A percentile compares a stretch with the other conserved stretches of the same genome.
phyloP scores from a whole-genome alignment of 2,329 filamentous ascomycete genomes.

The Nemania bipapillata region DNA sequence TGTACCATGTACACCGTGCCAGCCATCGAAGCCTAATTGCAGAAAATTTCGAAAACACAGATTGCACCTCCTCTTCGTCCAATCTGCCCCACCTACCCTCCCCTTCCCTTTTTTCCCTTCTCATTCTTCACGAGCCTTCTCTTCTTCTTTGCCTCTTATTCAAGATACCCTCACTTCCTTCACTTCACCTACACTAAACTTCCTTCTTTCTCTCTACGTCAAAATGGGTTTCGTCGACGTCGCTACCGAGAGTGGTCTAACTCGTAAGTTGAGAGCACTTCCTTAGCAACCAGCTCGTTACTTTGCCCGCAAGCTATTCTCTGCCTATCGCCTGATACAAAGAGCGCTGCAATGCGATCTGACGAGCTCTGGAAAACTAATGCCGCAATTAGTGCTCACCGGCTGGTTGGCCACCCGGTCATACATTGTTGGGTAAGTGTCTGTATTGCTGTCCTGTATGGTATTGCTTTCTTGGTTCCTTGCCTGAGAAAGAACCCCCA shows the following conservation, averaged over 20 bases:
- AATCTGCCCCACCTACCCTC: slow-evolving; percentile 49
- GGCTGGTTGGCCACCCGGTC: slow-evolving; percentile 72
- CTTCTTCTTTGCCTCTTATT: slow-evolving; percentile 42
- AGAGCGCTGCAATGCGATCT: slow-evolving; percentile 17
- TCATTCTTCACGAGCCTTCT: slow-evolving; percentile 45
- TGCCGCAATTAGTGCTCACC: slow-evolving; percentile 59
- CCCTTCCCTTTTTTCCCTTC: slow-evolving; percentile 41
- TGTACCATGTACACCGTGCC: slow-evolving; percentile 21
- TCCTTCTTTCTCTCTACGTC: slow-evolving; percentile 40
- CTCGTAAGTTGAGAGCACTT: slow-evolving; percentile 55
- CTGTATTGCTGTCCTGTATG: slow-evolving; percentile 7
- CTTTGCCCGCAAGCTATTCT: slow-evolving; percentile 6
- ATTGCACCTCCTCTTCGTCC: slow-evolving; percentile 43
- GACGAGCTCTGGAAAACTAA: slow-evolving; percentile 29
- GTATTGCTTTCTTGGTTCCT: background rate
- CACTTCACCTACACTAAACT: slow-evolving; percentile 33
- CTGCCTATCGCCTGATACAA: slow-evolving; percentile 15
- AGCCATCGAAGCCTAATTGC: slow-evolving; percentile 8
- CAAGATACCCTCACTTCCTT: slow-evolving; percentile 49
- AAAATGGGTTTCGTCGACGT: slow-evolving; percentile 72
- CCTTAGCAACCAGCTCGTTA: slow-evolving; percentile 11
- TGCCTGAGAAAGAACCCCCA: background rate
- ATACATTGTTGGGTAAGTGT: slow-evolving; percentile 77
- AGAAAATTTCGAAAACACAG: slow-evolving; percentile 47
- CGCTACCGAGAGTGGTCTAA: slow-evolving; percentile 65